Evolutionary conservation across 306 rosid species (phyloP), one percentile per base, ranked within the genome.

Genomic region (Lablab purpureus): DNA sequence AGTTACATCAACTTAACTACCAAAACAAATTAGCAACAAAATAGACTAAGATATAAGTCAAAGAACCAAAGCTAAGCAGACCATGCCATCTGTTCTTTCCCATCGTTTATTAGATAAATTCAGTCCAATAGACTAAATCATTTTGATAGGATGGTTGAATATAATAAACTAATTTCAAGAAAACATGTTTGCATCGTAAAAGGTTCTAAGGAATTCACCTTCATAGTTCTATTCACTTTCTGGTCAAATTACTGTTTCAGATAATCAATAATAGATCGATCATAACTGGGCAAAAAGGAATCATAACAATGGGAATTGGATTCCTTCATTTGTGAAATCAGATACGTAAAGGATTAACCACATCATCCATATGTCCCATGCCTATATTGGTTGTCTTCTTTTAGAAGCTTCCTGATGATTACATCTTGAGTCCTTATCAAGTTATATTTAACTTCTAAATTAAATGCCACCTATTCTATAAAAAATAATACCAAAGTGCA

Each of bases 391-490:
- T 77, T 50, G 30, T 36, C 15, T 65, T 65, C 41, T 66, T 43
- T 43, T 15, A 36, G 37, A 7, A 8, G 43, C 43, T 23, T 23
- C 27, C 45, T n/a, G 10, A 32, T 55, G 21, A 34, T 49, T 27
- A 43, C 4, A 22, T 58, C 41, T n/a, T 17, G 11, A 27, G 11
- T 21, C 41, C 68, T 63, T 3, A 65, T 34, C 70, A 27, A 67
- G 46, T 70, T 79, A 49, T 41, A 22, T 22, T 65, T 76, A 65
- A 50, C 19, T 2, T 30, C 18, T 28, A 79, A 45, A 80, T 21
- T 4, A 59, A 52, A 50, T 40, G 74, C 12, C 62, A 3, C 60
- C 30, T 18, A 14, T 18, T 49, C 12, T 60, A 45, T 60, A n/a
- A 46, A 68, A 58, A 65, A 13, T 30, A 47, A 72, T 66, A 23